Evolutionary conservation across 176 grass and related monocot genomes (phyloP), one percentile per base, ranked within the genome.

Genomic region (Dactylis glomerata): DNA sequence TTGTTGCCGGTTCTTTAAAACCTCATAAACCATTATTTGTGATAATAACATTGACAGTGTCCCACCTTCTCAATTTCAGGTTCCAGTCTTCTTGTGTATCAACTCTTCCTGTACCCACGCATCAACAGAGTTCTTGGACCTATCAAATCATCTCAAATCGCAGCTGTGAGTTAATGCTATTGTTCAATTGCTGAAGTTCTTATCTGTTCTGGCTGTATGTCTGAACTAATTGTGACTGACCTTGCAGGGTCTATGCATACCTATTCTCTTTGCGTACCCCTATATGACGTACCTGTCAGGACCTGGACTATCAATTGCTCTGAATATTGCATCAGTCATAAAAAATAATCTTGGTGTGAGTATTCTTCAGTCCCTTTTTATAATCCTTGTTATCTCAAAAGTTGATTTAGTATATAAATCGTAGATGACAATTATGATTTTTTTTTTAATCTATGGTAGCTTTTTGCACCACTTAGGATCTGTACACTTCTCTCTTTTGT

Each of bases 281-380:
- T 94, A 69, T 24, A 87, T 94, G 87, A 75, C 89, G 5, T 62
- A 89, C 26, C 73, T 94, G 10, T 94, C 92, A 19, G 84, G 45
- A 80, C 49, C 85, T 66, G 59, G 19, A 87, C 83, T 91, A 46
- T 77, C 74, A 23, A 13, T 94, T 12, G 5, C 89, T 57, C 49
- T 91, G 49, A 94, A 80, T 65, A 82, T 80, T 83, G 87, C 81
- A 44, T 89, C 92, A 7, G 82, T 85, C 34, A 51, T 89, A 76
- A 94, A 91, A 80, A 85, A 87, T 75, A 50, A 87, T 85, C 62
- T 92, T 79, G 1, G 6, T 46, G 90, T 92, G 86, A 92, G 90
- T 86, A 63, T 10, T 69, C 38, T 77, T 77, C 4, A 22, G 31
- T 32, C 3, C 42, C 56, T 54, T 74, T 81, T 40, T 44, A 30